Evolutionary conservation across 495 filamentous ascomycete species (phyloP).

Genomic region (Xylaria acuta): DNA sequence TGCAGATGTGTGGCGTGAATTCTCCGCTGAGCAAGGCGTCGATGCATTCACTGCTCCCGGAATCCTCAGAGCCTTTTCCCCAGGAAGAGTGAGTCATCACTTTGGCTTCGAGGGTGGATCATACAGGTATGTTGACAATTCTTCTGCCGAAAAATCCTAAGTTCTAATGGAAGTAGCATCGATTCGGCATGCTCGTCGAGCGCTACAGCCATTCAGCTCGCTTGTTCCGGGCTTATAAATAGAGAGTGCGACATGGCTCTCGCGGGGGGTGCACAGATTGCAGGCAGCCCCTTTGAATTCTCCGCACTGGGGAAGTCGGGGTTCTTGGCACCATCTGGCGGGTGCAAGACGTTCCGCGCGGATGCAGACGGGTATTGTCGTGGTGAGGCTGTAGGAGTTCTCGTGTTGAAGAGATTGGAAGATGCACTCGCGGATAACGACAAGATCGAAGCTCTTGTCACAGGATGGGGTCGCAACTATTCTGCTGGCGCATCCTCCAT

Average conservation of each 20-base stretch:
- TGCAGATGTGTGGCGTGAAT: conserved; percentile 78
- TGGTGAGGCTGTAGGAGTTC: conserved; percentile 55
- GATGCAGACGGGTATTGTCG: conserved; percentile 64
- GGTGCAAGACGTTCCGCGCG: conserved; percentile 33
- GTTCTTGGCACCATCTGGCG: conserved; percentile 37
- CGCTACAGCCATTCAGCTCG: conserved; percentile 43
- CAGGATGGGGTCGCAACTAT: conserved; percentile 50
- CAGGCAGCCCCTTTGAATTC: conserved; percentile 74
- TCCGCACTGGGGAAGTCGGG: conserved; percentile 56
- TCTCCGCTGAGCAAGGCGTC: conserved; percentile 75
- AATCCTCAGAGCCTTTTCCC: conserved; percentile 74
- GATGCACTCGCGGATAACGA: conserved; percentile 58
- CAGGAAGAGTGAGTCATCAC: conserved; percentile 47
- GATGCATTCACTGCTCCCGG: conserved; percentile 84
- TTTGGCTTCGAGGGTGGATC: conserved; percentile 49
- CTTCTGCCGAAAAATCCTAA: background rate
- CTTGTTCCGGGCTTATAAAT: conserved; percentile 69
- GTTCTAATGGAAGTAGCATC: conserved; percentile 29
- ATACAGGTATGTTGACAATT: conserved; percentile 36
- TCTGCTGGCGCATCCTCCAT: conserved; percentile 59
- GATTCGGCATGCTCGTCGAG: conserved; percentile 54
- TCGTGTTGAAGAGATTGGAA: conserved; percentile 56
- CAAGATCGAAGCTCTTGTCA: conserved; percentile 51
- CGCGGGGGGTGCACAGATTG: conserved; percentile 66
- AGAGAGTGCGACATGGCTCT: conserved; percentile 70